Percentiles rank a stretch among this genome's conserved stretches.
phyloP scores from a whole-genome alignment of 73 alveolate genomes.

The Paraurostyla sp. region DNA sequence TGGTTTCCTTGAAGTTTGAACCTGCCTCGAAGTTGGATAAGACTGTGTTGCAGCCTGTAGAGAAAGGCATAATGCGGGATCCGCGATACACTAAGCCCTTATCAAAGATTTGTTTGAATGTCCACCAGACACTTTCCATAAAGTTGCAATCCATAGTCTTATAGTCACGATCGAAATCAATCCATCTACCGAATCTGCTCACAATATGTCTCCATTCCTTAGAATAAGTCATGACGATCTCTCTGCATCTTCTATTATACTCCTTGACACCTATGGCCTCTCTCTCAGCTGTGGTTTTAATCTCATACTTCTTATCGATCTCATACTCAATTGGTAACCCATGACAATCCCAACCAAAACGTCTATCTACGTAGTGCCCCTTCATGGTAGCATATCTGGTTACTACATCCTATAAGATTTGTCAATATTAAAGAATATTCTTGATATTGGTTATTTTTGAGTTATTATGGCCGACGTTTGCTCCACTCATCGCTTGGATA shows the following conservation, averaged over 20 bases:
- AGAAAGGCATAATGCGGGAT: constrained; percentile 99
- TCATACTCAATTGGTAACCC: constrained; percentile 99
- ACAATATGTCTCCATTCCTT: constrained; percentile 96
- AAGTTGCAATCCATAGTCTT: constrained; percentile 98
- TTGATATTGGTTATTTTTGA: neutral
- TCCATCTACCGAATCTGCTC: constrained; percentile 98
- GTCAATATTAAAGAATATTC: neutral
- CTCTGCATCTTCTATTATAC: constrained; percentile 98
- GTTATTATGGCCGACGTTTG: constrained; percentile 38
- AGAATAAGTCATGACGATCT: constrained; percentile 95
- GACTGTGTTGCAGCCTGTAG: constrained; percentile 98
- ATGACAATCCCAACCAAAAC: constrained; percentile 99
- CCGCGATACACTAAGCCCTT: constrained; percentile 98
- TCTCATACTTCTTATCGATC: constrained; percentile 94
- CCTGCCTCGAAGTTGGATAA: constrained; percentile 99
- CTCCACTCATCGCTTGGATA: neutral
- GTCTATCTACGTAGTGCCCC: constrained; percentile 97
- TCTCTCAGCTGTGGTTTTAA: constrained; percentile 94
- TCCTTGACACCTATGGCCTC: constrained; percentile 95
- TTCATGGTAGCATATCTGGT: constrained; percentile 98
- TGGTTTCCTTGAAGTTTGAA: constrained; percentile 88
- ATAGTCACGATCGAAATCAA: constrained; percentile 99
- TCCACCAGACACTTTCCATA: constrained; percentile 99
- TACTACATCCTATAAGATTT: constrained; percentile 94
- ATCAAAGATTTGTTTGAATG: constrained; percentile 97